A percentile compares a stretch with the other conserved stretches of the same genome.
These are phyloP conservation scores for Aspergillus heteromorphus DNA, from an alignment of 495 filamentous ascomycete genomes.

Conservation along the genomic window DNA sequence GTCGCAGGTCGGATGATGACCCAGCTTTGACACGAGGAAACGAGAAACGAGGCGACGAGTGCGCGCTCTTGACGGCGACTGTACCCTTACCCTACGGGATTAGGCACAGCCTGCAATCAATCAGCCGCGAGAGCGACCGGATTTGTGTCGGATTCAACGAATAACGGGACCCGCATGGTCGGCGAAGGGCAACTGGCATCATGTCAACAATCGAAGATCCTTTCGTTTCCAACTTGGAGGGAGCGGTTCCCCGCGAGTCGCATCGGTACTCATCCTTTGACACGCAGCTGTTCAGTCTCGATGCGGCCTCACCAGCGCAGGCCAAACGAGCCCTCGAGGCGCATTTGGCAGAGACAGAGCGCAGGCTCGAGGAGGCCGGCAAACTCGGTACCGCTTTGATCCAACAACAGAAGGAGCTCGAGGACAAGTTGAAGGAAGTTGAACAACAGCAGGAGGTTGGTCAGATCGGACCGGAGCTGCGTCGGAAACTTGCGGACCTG, in stretches of 20 bases:
- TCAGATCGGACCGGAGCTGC: conserved; percentile 80
- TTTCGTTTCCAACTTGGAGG: conserved; percentile 41
- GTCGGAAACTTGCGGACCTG: conserved; percentile 75
- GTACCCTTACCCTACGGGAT: conserved; percentile 20
- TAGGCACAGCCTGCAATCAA: conserved; percentile 19
- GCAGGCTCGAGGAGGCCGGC: conserved; percentile 83
- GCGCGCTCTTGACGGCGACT: conserved; percentile 24
- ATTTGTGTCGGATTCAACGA: background rate
- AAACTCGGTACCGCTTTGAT: conserved; percentile 81
- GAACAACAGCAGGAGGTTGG: conserved; percentile 71
- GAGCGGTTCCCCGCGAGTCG: conserved; percentile 42
- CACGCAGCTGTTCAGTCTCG: conserved; percentile 69
- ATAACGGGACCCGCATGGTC: conserved; percentile 6
- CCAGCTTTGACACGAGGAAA: conserved; percentile 21
- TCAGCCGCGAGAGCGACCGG: background rate
- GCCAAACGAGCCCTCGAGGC: conserved; percentile 84
- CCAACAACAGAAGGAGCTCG: conserved; percentile 74
- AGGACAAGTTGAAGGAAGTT: conserved; percentile 76
- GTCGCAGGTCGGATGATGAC: conserved; percentile 30
- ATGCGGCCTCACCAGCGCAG: conserved; percentile 72
- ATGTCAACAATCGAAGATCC: conserved; percentile 49
- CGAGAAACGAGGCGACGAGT: conserved; percentile 19
- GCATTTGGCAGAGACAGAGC: conserved; percentile 84
- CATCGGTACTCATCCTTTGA: conserved; percentile 78
- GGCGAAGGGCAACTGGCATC: conserved; percentile 15